Conservation (phyloP, 2,329 filamentous ascomycete species). For the Fonsecaea pugnacius region DNA sequence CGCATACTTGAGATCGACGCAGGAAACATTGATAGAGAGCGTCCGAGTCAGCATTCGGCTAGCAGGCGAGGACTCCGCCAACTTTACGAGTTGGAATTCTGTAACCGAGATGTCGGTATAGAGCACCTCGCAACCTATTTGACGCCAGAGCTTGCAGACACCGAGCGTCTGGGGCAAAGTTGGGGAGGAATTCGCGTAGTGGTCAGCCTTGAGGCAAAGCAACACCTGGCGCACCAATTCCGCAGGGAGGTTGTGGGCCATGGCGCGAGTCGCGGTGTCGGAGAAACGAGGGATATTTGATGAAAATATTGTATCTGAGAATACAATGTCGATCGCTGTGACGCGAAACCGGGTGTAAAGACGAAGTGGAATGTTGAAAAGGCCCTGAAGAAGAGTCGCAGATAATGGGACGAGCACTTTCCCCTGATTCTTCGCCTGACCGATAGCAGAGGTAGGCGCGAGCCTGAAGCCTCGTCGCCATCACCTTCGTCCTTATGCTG, state of each 20-base stretch:
- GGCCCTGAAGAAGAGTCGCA: neutral
- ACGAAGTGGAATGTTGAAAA: neutral
- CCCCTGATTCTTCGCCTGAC: neutral
- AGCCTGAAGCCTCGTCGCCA: neutral
- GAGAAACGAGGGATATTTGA: neutral
- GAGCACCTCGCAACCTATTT: neutral
- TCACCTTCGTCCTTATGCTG: neutral
- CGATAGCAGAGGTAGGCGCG: neutral
- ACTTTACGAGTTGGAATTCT: neutral
- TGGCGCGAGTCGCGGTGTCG: neutral
- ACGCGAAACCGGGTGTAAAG: neutral
- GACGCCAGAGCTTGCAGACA: neutral
- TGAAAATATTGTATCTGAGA: neutral
- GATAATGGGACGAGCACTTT: neutral
- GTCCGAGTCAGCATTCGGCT: neutral
- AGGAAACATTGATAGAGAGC: neutral
- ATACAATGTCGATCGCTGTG: neutral
- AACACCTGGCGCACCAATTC: neutral
- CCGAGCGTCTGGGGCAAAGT: neutral
- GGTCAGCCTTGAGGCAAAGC: neutral
- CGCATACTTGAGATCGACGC: neutral
- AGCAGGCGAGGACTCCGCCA: neutral
- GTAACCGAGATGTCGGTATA: neutral
- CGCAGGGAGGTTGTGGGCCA: neutral
- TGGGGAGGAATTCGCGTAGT: neutral